Evolutionary conservation across 192 early-diverging fungal genomes (phyloP), one percentile per base, ranked within the genome.

Genomic region (Obelidium mucronatum): DNA sequence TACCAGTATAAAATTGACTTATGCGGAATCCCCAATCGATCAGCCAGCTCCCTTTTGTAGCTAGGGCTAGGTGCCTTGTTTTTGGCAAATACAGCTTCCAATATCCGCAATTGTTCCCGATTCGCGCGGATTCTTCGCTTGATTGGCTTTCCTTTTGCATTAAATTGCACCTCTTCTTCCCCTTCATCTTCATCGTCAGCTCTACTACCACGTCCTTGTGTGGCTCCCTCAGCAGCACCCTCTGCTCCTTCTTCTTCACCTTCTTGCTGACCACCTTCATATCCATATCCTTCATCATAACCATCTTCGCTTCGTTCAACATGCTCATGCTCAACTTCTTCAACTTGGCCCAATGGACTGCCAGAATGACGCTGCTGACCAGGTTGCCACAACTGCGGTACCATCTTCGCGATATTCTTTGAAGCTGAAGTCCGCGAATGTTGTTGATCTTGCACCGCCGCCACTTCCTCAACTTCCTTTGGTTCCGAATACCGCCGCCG

Each of bases 1-100:
- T 19, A 65, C 72, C 72, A 74, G 40, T 74, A 74, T 33, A 74
- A 74, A 48, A 74, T 74, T 6, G 39, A 48, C 34, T 74, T 74
- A 40, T 74, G 72, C 15, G 72, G 72, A 56, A 74, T 74, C 22
- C 60, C 60, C 72, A 74, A 37, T 37, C 34, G 15, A 13, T 19
- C 28, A 37, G 72, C 55, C 30, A 74, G 33, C 31, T 74, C 72
- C 72, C 62, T 74, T 59, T 74, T 74, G 24, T 24, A 51, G 4
- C 13, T n/a, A 3, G 72, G 58, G 40, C 33, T 58, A 13, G 72
- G 72, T 15, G 72, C 44, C 17, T 39, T 24, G 56, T 54, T 74
- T 59, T 74, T 3, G 4, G n/a, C 72, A 51, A 74, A 74, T 56
- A 74, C 59, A 2, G n/a, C n/a, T 40, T 74, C 72, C 36, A 74